Base-by-base conservation (phyloP, 495 filamentous ascomycete species). In the Podospora appendiculata region DNA sequence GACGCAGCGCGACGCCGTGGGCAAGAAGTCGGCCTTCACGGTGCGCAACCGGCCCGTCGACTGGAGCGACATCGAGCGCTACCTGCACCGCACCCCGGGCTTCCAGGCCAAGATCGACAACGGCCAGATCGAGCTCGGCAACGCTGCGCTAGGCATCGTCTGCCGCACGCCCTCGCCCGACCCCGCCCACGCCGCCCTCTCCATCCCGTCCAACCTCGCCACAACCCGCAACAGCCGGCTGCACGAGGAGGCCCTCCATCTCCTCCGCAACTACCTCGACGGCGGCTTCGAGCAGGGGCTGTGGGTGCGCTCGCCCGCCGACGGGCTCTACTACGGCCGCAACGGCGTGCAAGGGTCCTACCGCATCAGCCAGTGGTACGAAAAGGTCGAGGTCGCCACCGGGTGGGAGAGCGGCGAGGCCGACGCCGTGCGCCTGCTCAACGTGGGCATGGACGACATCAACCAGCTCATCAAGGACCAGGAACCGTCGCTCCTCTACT, bases 101-200 rank as follows among this genome's bases (percentile, higher is more conserved):
- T 32, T 57, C 17, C 53, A 52, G 32, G 42, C 55, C n/a, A 54
- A 60, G n/a, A 53, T 67, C 16, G 54, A 53, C 33, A 48, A 66
- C 47, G 59, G 57, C 50, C 52, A 62, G 1, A 45, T 66, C 46
- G 51, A 54, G 45, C 49, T 60, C 34, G 58, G 64, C 46, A 65
- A 50, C 18, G 14, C 52, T 4, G 41, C 38, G 10, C 40, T 55
- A 16, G 60, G 64, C 7, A 64, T 72, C 38, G 45, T 64, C 17
- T 68, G 62, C 57, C 61, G 62, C 10, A 67, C 64, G 11, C 70
- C 70, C 1, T 63, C 68, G 4, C 66, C 69, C 47, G 48, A 57
- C 32, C 60, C 60, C 1, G 51, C 25, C 7, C 10, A 45, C 8
- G 47, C 53, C 8, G 47, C 53, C 14, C 7, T 38, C 6, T 56